A percentile compares a stretch with the other conserved stretches of the same genome.
These are phyloP conservation scores for Coniferiporia sulphurascens DNA, from an alignment of 1,284 basidiomycete species.

Conservation along the genomic window DNA sequence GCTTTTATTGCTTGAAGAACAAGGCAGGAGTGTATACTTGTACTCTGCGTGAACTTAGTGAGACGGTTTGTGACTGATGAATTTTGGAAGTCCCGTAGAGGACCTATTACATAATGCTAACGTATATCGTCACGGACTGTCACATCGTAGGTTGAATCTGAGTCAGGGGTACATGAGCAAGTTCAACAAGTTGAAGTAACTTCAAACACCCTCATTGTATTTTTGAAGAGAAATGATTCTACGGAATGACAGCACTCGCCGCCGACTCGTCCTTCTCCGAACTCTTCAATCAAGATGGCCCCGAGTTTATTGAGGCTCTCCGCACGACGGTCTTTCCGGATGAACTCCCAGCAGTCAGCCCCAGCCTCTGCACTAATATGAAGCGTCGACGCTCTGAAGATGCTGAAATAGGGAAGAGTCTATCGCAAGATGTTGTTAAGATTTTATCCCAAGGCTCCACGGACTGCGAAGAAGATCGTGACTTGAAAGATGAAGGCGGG, in stretches of 20 bases:
- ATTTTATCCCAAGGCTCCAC: constrained; percentile 11
- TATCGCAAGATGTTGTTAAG: constrained; percentile 13
- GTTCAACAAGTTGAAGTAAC: too few species aligned
- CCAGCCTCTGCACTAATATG: not conserved
- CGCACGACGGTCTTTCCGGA: constrained; percentile 44
- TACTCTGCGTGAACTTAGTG: too few species aligned
- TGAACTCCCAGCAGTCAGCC: constrained; percentile 26
- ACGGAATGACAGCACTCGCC: constrained; percentile 9
- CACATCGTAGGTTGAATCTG: too few species aligned
- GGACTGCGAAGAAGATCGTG: constrained; percentile 22
- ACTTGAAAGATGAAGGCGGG: constrained; percentile 43
- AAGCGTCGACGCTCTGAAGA: not conserved
- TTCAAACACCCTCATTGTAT: too few species aligned
- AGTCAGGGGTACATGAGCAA: too few species aligned
- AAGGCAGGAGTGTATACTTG: too few species aligned
- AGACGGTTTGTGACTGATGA: too few species aligned
- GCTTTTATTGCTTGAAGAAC: too few species aligned
- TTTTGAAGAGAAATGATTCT: constrained; percentile 1
- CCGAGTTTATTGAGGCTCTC: constrained; percentile 50
- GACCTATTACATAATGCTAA: too few species aligned
- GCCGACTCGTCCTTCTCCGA: constrained; percentile 10
- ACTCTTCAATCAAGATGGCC: constrained; percentile 47
- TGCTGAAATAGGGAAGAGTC: constrained; percentile 15
- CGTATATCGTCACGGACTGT: too few species aligned
- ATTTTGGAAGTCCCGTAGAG: too few species aligned